Conservation (phyloP, 345 rosid species). For the Ricinus communis region DNA sequence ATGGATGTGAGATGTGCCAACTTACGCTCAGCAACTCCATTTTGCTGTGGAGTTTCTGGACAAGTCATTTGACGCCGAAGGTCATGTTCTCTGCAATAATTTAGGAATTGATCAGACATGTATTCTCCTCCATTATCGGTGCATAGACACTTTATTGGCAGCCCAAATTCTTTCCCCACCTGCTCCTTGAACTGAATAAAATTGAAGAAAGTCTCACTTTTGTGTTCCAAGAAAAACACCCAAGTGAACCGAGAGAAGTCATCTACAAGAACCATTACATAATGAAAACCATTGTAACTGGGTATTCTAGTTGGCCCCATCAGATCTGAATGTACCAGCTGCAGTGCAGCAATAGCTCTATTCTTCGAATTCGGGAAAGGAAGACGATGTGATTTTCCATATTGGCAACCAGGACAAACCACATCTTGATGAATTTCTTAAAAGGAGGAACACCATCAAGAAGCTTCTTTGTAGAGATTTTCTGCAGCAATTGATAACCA, state of each 20-base stretch:
- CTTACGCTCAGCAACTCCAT: no score
- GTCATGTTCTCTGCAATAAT: no score
- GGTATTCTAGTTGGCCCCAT: slow-evolving; percentile 9
- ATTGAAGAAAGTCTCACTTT: slow-evolving; percentile 5
- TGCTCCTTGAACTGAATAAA: slow-evolving; percentile 8
- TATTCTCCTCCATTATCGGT: slow-evolving; percentile 7
- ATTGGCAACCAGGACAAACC: slow-evolving; percentile 6
- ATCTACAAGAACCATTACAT: slow-evolving; percentile 7
- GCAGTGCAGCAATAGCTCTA: neutral
- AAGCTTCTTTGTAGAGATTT: neutral
- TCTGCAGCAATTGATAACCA: neutral
- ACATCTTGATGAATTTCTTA: neutral
- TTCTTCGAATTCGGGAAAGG: neutral
- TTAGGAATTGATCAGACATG: no score
- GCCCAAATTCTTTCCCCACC: neutral
- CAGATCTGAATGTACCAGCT: slow-evolving; percentile 7
- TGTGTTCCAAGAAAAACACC: slow-evolving; percentile 10
- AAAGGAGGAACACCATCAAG: neutral
- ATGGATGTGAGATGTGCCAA: no score
- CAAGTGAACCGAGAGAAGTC: neutral
- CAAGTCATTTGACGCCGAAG: no score
- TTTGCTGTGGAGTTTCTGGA: no score
- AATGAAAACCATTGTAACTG: neutral
- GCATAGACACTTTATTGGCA: neutral
- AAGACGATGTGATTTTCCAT: slow-evolving; percentile 15